phyloP scores from a whole-genome alignment of 345 rosid species.

The Triadica sebifera region DNA sequence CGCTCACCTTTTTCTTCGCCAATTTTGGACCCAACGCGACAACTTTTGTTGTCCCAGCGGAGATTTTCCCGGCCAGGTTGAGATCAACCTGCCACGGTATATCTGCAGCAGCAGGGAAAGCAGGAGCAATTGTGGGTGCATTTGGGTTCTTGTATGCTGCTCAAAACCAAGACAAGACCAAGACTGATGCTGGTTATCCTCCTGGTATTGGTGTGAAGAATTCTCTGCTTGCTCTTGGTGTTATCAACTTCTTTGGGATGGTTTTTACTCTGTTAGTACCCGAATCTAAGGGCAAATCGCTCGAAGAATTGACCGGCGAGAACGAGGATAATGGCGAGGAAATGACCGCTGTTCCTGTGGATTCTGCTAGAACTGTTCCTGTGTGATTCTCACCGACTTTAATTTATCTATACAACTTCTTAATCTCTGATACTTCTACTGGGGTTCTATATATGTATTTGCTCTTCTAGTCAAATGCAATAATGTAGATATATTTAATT shows the following conservation, averaged over 20 bases:
- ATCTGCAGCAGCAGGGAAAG: conserved; percentile 35
- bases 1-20: conserved; percentile 29
- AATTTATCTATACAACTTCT: neutral
- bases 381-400: neutral
- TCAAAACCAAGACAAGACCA: conserved; percentile 5
- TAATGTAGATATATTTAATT: too few species aligned
- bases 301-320: conserved; percentile 30
- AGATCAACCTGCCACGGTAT: conserved; percentile 34
- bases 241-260: conserved; percentile 27
- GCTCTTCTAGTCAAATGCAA: neutral
- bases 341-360: neutral
- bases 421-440: neutral
- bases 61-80: conserved; percentile 28
- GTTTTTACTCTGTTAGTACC: conserved; percentile 26
- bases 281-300: conserved; percentile 28
- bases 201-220: conserved; percentile 29
- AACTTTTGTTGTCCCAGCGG: conserved; percentile 31
- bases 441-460: neutral
- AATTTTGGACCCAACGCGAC: conserved; percentile 34
- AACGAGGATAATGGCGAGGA: conserved; percentile 9
- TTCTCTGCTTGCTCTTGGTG: conserved; percentile 18
- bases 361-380: conserved; percentile 10
- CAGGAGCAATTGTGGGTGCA: conserved; percentile 29
- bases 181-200: conserved; percentile 23
- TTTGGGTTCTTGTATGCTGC: conserved; percentile 29